Conservation (phyloP, 2,329 filamentous ascomycete species). For the Epichloe hybrida region DNA sequence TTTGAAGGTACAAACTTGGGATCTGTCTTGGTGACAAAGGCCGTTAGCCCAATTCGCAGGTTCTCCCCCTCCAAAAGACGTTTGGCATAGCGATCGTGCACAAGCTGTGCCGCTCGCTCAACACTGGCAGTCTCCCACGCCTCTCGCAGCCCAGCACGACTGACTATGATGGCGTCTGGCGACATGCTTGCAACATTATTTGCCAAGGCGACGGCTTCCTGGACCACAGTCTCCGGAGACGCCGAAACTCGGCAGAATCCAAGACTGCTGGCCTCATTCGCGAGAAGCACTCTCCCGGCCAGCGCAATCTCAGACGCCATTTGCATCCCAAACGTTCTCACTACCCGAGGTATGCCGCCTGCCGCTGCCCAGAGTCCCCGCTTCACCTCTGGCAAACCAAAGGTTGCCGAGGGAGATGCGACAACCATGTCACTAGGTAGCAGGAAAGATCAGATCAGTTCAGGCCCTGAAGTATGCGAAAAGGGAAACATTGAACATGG, state of each 20-base stretch:
- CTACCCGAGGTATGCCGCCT: conserved; percentile 36
- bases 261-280: conserved; percentile 20
- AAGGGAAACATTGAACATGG: background rate
- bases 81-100: conserved; percentile 26
- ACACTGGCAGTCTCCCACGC: conserved; percentile 27
- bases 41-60: conserved; percentile 32
- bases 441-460: background rate
- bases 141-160: conserved; percentile 22
- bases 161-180: conserved; percentile 26
- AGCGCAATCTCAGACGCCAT: conserved; percentile 35
- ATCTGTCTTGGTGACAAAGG: conserved; percentile 36
- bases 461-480: background rate
- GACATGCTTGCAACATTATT: conserved; percentile 20
- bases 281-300: conserved; percentile 30
- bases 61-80: conserved; percentile 30
- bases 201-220: conserved; percentile 23
- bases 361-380: conserved; percentile 41
- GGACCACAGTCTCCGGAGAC: conserved; percentile 24
- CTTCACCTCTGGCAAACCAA: conserved; percentile 39
- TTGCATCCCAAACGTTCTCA: conserved; percentile 31
- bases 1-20: conserved; percentile 36
- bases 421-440: conserved; percentile 35
- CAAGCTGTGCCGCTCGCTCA: conserved; percentile 25
- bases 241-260: conserved; percentile 20
- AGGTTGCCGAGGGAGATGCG: conserved; percentile 35